Percentiles rank a stretch among this genome's conserved stretches.
Evolutionary conservation across 345 rosid species (phyloP).

Genomic region (Turritis glabra): DNA sequence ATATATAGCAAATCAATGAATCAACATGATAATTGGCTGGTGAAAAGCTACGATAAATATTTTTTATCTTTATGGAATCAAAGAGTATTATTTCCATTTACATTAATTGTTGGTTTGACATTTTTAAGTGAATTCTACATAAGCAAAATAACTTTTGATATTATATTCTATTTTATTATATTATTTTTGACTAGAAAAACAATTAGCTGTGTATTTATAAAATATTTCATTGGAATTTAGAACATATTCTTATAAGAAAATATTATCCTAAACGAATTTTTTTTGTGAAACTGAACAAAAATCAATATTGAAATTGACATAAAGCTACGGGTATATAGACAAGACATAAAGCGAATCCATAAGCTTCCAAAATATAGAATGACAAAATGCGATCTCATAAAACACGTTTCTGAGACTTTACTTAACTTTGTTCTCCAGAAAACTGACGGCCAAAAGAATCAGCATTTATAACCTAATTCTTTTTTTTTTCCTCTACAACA

Average conservation of each 20-base stretch:
- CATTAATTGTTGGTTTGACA: neutral
- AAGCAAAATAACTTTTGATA: neutral
- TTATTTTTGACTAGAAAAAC: neutral
- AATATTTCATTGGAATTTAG: neutral
- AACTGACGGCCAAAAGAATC: neutral
- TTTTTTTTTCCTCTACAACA: too few relatives aligned
- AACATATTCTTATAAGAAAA: neutral
- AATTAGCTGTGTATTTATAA: neutral
- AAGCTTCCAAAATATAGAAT: neutral
- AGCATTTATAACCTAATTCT: neutral
- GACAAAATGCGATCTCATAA: neutral
- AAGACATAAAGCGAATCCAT: neutral
- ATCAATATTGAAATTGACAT: neutral
- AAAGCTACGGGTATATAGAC: neutral
- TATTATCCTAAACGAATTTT: neutral
- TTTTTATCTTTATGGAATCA: neutral
- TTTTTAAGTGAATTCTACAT: neutral
- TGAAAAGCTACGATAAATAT: neutral
- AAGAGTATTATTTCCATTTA: neutral
- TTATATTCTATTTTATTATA: neutral
- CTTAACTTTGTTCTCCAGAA: neutral
- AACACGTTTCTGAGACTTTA: neutral
- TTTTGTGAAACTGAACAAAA: neutral
- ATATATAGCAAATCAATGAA: neutral
- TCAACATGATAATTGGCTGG: neutral